phyloP scores from a whole-genome alignment of 2,329 filamentous ascomycete genomes.

The Ilyonectria sp. region DNA sequence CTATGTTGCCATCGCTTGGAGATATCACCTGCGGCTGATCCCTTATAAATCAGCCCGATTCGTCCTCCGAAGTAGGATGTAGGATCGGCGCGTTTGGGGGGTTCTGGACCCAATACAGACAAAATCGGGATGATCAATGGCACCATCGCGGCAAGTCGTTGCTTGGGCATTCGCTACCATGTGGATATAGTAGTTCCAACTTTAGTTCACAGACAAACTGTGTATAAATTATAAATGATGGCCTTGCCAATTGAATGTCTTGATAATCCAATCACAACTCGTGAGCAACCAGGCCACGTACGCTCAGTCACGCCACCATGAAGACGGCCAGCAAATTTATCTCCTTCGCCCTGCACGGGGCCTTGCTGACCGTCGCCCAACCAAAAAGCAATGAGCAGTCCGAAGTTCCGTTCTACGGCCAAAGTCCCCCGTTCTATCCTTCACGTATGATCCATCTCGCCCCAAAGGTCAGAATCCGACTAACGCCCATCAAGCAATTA shows the following conservation, averaged over 20 bases:
- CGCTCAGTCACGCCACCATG: background rate
- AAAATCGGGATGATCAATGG: too few species aligned
- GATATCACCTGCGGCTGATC: background rate
- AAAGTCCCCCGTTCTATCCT: conserved; percentile 14
- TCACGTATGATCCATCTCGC: conserved; percentile 1
- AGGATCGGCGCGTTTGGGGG: too few species aligned
- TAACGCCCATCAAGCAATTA: background rate
- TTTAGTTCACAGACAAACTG: too few species aligned
- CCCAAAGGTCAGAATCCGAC: background rate
- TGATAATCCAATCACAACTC: background rate
- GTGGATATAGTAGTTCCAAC: too few species aligned
- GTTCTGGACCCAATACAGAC: too few species aligned
- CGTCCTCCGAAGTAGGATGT: too few species aligned
- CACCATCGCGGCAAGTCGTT: too few species aligned
- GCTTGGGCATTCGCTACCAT: too few species aligned
- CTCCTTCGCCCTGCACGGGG: background rate
- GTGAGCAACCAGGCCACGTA: background rate
- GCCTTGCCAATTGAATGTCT: background rate
- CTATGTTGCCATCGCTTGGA: background rate
- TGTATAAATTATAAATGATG: too few species aligned
- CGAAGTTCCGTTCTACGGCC: conserved; percentile 8
- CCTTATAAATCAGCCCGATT: background rate
- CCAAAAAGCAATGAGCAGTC: background rate
- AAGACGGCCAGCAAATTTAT: background rate
- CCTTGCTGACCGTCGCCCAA: background rate